Percentiles rank a stretch among this genome's conserved stretches.
phyloP scores from a whole-genome alignment of 495 filamentous ascomycete species.

The Monascus purpureus region DNA sequence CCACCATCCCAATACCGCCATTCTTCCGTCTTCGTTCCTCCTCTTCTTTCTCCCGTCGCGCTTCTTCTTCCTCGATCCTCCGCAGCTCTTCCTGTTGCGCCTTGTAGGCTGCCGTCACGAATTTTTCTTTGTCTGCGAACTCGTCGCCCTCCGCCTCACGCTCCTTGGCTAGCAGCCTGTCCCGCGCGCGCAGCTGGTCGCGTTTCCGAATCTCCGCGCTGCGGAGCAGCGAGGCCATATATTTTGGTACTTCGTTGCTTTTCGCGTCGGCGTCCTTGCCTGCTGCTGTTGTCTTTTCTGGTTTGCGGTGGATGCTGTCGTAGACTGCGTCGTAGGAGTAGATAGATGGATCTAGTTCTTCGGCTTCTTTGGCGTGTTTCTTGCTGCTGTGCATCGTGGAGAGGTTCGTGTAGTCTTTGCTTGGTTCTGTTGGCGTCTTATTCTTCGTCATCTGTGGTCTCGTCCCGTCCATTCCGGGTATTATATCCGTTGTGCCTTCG shows the following conservation, averaged over 20 bases:
- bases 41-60: conserved; percentile 51
- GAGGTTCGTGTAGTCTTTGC: conserved; percentile 31
- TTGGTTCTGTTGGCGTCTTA: no score
- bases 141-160: conserved; percentile 88
- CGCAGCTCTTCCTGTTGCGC: conserved; percentile 76
- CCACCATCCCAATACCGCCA: conserved; percentile 60
- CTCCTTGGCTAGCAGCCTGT: conserved; percentile 74
- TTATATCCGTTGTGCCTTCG: neutral
- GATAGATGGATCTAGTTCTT: conserved; percentile 35
- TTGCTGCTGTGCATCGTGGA: conserved; percentile 33
- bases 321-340: conserved; percentile 46
- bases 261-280: conserved; percentile 3
- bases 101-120: conserved; percentile 93
- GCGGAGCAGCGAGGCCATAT: conserved; percentile 68
- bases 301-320: conserved; percentile 34
- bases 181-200: conserved; percentile 74
- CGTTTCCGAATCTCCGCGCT: conserved; percentile 80
- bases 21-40: conserved; percentile 45
- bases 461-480: neutral
- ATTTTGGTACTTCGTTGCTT: conserved; percentile 43
- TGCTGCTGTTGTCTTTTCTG: conserved; percentile 11
- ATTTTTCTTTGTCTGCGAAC: conserved; percentile 89
- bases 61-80: conserved; percentile 71
- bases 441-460: conserved; percentile 5
- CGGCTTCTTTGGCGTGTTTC: conserved; percentile 32